phyloP scores from a whole-genome alignment of 352 stramenopile genomes.

The Pythium coloratum region DNA sequence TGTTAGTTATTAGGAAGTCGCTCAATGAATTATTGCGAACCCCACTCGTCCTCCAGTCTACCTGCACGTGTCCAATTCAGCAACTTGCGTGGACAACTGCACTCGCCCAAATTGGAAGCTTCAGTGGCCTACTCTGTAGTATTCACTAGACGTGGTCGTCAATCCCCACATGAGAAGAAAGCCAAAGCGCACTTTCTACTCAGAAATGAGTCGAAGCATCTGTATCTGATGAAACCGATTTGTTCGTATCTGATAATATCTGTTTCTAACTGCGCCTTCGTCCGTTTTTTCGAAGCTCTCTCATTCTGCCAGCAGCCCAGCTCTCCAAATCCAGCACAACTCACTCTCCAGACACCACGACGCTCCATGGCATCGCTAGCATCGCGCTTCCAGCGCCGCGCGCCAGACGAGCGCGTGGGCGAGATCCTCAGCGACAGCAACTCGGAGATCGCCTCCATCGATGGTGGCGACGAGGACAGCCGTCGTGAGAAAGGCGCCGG shows the following conservation, averaged over 20 bases:
- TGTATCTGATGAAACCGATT: not conserved
- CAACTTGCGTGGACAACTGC: no score
- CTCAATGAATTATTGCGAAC: slow-evolving; percentile 3
- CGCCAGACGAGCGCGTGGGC: slow-evolving; percentile 37
- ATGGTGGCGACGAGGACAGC: slow-evolving; percentile 22
- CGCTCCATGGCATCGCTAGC: slow-evolving; percentile 7
- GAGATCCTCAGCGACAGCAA: slow-evolving; percentile 66
- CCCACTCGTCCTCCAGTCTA: no score
- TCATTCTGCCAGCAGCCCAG: not conserved
- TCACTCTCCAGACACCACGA: not conserved
- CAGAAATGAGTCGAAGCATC: not conserved
- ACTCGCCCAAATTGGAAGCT: not conserved
- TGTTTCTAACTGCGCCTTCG: not conserved
- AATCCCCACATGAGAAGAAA: no score
- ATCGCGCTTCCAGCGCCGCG: slow-evolving; percentile 19
- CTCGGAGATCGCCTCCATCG: slow-evolving; percentile 45
- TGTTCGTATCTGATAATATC: not conserved
- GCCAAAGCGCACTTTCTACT: not conserved
- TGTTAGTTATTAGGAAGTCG: slow-evolving; percentile 8
- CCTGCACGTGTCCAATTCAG: no score
- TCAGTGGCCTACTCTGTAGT: no score
- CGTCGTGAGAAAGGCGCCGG: not conserved
- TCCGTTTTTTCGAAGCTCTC: slow-evolving; percentile 4
- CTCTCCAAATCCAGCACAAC: not conserved
- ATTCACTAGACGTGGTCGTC: no score